These are phyloP conservation scores for Ogataea allantospora DNA, from an alignment of 805 yeast species.

Conservation along the genomic window DNA sequence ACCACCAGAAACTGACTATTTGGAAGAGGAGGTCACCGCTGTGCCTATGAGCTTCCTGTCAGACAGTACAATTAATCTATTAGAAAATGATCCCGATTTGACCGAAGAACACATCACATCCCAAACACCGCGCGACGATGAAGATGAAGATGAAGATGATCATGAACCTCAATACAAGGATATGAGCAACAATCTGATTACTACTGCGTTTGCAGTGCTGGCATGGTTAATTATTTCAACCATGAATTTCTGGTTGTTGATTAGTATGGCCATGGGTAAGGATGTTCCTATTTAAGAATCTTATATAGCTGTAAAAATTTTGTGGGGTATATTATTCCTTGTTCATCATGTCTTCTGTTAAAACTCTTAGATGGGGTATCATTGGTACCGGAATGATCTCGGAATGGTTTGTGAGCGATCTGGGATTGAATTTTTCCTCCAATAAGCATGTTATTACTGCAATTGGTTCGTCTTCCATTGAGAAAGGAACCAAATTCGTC, in stretches of 20 bases:
- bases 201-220: slow-evolving; percentile 52
- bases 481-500: slow-evolving; percentile 38
- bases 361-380: slow-evolving; percentile 41
- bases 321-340: too few relatives aligned
- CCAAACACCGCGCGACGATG: slow-evolving; percentile 1
- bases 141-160: slow-evolving; percentile 4
- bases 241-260: slow-evolving; percentile 68
- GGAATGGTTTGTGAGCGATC: slow-evolving; percentile 42
- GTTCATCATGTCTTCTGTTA: neutral
- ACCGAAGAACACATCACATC: neutral
- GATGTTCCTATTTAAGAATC: slow-evolving; percentile 27
- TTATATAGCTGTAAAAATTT: too few relatives aligned
- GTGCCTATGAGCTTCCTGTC: slow-evolving; percentile 12
- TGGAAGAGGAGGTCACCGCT: neutral
- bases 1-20: neutral
- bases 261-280: slow-evolving; percentile 34
- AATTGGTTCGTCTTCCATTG: slow-evolving; percentile 39
- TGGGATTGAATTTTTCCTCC: slow-evolving; percentile 26
- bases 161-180: slow-evolving; percentile 42
- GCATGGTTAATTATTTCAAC: slow-evolving; percentile 73
- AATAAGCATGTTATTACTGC: slow-evolving; percentile 35
- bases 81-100: slow-evolving; percentile 6
- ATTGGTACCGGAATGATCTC: slow-evolving; percentile 51
- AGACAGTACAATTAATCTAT: slow-evolving; percentile 13
- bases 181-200: slow-evolving; percentile 63